These are phyloP conservation scores for Hericium coralloides DNA, from an alignment of 768 basidiomycete species.

Conservation along the genomic window DNA sequence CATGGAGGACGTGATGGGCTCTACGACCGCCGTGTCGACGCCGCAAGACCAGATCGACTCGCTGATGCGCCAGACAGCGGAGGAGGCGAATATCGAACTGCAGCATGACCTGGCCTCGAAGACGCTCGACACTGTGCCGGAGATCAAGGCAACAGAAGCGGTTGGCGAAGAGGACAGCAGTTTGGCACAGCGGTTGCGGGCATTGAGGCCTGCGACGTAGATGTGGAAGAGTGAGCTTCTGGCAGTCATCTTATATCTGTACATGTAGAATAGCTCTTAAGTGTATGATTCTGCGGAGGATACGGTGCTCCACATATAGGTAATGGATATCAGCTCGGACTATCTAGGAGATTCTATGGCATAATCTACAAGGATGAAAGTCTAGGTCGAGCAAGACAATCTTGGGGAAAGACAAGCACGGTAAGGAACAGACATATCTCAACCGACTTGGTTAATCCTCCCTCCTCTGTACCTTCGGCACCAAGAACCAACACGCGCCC, in stretches of 20 bases:
- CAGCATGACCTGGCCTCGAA: constrained; percentile 80
- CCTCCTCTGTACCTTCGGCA: constrained; percentile 1
- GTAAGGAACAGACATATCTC: not conserved
- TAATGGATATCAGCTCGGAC: not conserved
- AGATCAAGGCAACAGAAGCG: constrained; percentile 40
- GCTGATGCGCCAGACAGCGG: constrained; percentile 88
- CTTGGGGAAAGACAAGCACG: not conserved
- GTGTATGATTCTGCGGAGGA: no score
- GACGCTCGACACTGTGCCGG: constrained; percentile 50
- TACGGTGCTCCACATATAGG: no score
- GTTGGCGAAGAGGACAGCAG: constrained; percentile 69
- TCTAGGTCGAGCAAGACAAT: not conserved
- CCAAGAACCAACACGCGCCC: constrained; percentile 18
- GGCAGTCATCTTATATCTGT: not conserved
- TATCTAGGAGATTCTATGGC: not conserved
- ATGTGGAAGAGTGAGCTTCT: no score
- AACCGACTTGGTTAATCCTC: not conserved
- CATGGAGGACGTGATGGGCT: constrained; percentile 95
- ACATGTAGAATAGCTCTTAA: no score
- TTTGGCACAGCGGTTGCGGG: constrained; percentile 82
- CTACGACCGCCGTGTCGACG: constrained; percentile 85
- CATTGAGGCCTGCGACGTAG: constrained; percentile 72
- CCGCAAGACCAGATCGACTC: constrained; percentile 96
- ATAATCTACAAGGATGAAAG: not conserved
- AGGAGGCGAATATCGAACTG: constrained; percentile 93